Base-by-base conservation (phyloP, 1,284 basidiomycete species). In the Wallemia ichthyophaga region DNA sequence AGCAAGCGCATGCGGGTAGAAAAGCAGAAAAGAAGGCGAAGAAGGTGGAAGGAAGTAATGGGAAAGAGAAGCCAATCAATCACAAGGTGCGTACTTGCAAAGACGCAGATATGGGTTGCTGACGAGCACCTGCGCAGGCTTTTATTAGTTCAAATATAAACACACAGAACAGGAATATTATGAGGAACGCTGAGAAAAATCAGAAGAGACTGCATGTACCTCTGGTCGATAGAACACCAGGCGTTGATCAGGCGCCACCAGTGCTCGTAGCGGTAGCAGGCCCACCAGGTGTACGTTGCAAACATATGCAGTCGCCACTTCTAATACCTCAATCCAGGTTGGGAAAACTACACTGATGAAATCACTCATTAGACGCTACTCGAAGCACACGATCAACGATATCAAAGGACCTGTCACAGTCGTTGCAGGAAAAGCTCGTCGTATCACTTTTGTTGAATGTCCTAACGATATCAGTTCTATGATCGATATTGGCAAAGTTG, bases 391-490 rank as follows among this genome's bases (percentile, higher is more conserved):
- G 0, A 71, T 98, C 19, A 80, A 78, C 63, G 85, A 96, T 59
- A 81, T 84, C 61, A 83, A 85, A 66, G 94, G 94, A 0, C 94
- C 94, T 1, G 80, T 98, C 53, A 99, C 94, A 0, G 84, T 98
- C n/a, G 84, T 98, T 58, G 81, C 71, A 64, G 71, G 91, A 58
- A 99, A 96, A 75, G 85, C 82, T 66, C 77, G 88, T 57, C 75
- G 94, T 17, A 74, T 98, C 24, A 96, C 92, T 0, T 91, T 99
- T 70, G 76, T 98, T 61, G 94, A 98, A 71, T 96, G 89, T 73
- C 91, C 92, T 66, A 96, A 91, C 68, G 89, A 96, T 72, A 75
- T 99, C 64, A 92, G 92, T 70, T 85, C 87, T 57, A 96, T 96
- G 91, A 85, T 98, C 63, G 94, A 99, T 74, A 76, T 95, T 65